A percentile compares a stretch with the other conserved stretches of the same genome.
Evolutionary conservation across 2,329 filamentous ascomycete genomes (phyloP).

Genomic region (Simplicillium aogashimaense): DNA sequence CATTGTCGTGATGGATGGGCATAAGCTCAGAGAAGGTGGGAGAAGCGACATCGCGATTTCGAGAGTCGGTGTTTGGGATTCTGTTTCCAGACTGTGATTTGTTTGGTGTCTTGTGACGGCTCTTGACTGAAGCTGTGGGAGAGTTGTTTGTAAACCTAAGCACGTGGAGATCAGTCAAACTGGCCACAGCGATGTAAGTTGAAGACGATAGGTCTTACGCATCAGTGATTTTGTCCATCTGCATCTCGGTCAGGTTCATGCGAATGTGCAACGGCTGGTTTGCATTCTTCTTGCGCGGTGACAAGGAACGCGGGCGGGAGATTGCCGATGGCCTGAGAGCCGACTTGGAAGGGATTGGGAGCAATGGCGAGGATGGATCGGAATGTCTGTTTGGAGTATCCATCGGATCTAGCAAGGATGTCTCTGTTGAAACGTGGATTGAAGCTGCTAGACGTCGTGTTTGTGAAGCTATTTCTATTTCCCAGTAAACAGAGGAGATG

Average conservation of each 20-base stretch:
- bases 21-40: constrained; percentile 21
- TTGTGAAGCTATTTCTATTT: no score
- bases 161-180: no score
- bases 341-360: neutral
- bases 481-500: no score
- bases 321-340: neutral
- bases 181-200: no score
- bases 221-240: constrained; percentile 36
- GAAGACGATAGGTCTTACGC: constrained; percentile 22
- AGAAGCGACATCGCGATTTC: constrained; percentile 10
- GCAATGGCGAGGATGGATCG: neutral
- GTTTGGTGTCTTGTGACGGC: constrained; percentile 13
- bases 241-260: constrained; percentile 36
- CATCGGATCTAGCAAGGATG: neutral
- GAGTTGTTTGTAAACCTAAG: constrained; percentile 21
- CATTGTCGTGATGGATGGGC: constrained; percentile 12
- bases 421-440: no score
- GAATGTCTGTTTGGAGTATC: neutral
- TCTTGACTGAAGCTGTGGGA: constrained; percentile 9
- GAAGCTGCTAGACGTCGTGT: no score
- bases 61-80: neutral
- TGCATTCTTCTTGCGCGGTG: constrained; percentile 20
- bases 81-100: constrained; percentile 6
- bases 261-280: constrained; percentile 33
- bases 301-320: constrained; percentile 21